These are phyloP conservation scores for Salvia splendens DNA, from an alignment of 257 asterid species.

Conservation along the genomic window DNA sequence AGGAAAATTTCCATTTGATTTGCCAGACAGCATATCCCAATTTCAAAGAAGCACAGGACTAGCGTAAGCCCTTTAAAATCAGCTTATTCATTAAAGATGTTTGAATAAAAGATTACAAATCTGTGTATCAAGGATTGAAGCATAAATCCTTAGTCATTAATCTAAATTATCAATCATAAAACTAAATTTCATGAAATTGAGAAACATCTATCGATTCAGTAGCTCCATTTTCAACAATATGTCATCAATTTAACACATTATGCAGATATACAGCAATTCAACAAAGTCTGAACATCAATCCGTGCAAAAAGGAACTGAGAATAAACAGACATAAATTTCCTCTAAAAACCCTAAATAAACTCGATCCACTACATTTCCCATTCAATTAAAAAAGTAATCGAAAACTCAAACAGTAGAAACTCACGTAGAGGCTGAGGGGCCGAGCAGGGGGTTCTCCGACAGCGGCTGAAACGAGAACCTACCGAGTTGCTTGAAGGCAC, in stretches of 20 bases:
- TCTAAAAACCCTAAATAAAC: neutral
- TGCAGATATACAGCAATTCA: conserved; percentile 3
- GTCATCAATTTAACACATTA: neutral
- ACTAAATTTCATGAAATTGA: neutral
- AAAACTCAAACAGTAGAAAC: conserved; percentile 21
- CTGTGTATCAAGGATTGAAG: too few species aligned
- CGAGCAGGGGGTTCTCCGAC: conserved; percentile 77
- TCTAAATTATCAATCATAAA: neutral
- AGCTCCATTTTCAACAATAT: conserved; percentile 2
- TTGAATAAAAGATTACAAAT: too few species aligned
- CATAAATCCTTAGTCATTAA: neutral
- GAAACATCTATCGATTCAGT: neutral
- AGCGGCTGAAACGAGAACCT: conserved; percentile 84
- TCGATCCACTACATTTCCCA: too few species aligned
- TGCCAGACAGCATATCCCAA: too few species aligned
- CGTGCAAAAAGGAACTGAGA: neutral
- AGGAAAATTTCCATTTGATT: too few species aligned
- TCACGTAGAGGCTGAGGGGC: conserved; percentile 93
- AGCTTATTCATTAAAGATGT: too few species aligned
- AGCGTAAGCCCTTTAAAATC: too few species aligned
- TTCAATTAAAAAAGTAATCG: neutral
- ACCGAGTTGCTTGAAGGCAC: conserved; percentile 60
- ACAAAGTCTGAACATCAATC: neutral
- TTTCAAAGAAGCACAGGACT: too few species aligned
- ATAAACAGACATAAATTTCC: neutral